A percentile compares a stretch with the other conserved stretches of the same genome.
These are phyloP conservation scores for Exsudoporus frostii DNA, from an alignment of 768 basidiomycete genomes.

Conservation along the genomic window DNA sequence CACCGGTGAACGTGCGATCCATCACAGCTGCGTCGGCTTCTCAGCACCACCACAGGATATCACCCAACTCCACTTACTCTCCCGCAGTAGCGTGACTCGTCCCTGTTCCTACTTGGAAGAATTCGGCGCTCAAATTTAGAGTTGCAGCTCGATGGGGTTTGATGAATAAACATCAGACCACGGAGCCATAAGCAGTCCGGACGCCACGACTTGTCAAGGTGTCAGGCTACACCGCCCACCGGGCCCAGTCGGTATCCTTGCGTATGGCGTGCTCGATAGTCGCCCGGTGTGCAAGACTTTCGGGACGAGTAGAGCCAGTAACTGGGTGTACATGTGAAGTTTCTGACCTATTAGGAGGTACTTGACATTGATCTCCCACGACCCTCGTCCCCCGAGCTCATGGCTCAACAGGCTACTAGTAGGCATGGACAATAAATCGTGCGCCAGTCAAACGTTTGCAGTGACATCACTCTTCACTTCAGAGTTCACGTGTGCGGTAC, in stretches of 20 bases:
- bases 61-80: conserved; percentile 17
- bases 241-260: too few species aligned
- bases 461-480: neutral
- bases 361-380: too few species aligned
- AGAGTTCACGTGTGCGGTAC: neutral
- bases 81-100: conserved; percentile 10
- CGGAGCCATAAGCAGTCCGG: neutral
- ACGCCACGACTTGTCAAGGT: neutral
- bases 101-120: too few species aligned
- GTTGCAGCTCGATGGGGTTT: neutral
- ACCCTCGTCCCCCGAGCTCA: neutral
- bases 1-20: conserved; percentile 20
- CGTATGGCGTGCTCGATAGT: neutral
- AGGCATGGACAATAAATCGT: neutral
- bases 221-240: too few species aligned
- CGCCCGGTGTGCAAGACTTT: neutral
- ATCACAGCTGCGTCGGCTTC: neutral
- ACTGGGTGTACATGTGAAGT: too few species aligned
- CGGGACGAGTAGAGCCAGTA: too few species aligned
- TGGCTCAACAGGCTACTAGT: too few species aligned
- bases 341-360: neutral
- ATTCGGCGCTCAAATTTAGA: neutral
- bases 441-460: neutral
- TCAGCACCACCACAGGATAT: conserved; percentile 14
- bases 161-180: neutral